Conservation (phyloP, 2,329 filamentous ascomycete genomes). For the Venturia carpophila region DNA sequence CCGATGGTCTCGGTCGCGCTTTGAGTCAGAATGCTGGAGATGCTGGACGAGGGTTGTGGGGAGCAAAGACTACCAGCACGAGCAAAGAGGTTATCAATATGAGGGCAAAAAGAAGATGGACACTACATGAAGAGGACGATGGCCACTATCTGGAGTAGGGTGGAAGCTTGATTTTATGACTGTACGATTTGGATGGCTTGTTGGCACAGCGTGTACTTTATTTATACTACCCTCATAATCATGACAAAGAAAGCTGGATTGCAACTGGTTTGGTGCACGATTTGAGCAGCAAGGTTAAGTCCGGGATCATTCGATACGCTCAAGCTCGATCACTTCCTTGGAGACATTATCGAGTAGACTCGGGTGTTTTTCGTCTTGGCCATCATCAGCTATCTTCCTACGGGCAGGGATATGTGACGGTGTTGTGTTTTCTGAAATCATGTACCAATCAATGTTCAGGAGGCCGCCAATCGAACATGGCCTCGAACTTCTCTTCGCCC, state of each 20-base stretch:
- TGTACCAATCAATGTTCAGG: not conserved
- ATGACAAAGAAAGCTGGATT: not conserved
- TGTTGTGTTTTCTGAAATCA: not conserved
- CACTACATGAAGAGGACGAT: slow-evolving; percentile 28
- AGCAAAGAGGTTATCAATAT: slow-evolving; percentile 21
- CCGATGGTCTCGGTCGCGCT: slow-evolving; percentile 20
- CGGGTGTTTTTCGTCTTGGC: not conserved
- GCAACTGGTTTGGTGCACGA: not conserved
- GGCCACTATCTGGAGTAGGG: slow-evolving; percentile 1
- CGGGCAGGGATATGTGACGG: too few relatives aligned
- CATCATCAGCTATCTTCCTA: not conserved
- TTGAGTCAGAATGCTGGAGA: slow-evolving; percentile 21
- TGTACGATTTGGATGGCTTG: not conserved
- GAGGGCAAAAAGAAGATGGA: slow-evolving; percentile 39
- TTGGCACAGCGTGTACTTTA: not conserved
- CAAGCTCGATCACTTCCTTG: not conserved
- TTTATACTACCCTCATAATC: slow-evolving; percentile 8
- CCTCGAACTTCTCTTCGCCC: not conserved
- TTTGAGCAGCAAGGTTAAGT: not conserved
- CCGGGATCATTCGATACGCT: not conserved
- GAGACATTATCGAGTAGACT: not conserved
- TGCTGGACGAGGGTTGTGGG: slow-evolving; percentile 14
- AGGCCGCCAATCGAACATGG: not conserved
- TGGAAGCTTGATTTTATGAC: not conserved
- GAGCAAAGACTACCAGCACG: not conserved